phyloP scores from a whole-genome alignment of 352 stramenopile genomes.

The Phytopythium oedochilum region DNA sequence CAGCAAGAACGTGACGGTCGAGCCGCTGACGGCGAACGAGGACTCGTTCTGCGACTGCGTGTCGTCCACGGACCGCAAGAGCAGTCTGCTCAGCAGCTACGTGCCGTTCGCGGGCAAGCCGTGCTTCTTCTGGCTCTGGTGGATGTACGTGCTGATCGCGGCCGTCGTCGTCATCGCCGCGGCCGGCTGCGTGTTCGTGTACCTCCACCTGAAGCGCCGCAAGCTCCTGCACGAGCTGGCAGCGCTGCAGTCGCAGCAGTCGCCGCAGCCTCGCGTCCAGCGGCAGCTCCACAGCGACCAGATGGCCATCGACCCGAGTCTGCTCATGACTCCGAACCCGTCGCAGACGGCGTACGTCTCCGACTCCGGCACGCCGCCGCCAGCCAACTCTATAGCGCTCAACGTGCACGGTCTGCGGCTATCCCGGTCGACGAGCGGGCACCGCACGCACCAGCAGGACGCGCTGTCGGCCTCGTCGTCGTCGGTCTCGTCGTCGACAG shows the following conservation, averaged over 20 bases:
- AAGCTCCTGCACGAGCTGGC: conserved; percentile 42
- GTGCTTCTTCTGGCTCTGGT: conserved; percentile 88
- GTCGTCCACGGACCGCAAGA: conserved; percentile 45
- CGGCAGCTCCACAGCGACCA: conserved; percentile 35
- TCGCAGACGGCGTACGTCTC: conserved; percentile 24
- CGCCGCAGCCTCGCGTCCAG: conserved; percentile 13
- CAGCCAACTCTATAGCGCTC: conserved; percentile 2
- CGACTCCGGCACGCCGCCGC: conserved; percentile 13
- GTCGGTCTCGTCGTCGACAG: not conserved
- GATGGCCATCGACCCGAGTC: conserved; percentile 24
- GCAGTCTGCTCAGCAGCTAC: conserved; percentile 55
- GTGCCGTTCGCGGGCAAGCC: conserved; percentile 55
- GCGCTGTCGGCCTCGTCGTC: conserved; percentile 2
- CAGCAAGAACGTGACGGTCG: conserved; percentile 58
- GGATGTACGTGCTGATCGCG: conserved; percentile 82
- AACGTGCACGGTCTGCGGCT: conserved; percentile 1
- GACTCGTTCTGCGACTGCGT: conserved; percentile 69
- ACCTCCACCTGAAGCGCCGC: conserved; percentile 45
- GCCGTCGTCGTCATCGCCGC: conserved; percentile 49
- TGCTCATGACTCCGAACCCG: conserved; percentile 30
- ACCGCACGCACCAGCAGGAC: not conserved
- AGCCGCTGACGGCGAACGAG: conserved; percentile 18
- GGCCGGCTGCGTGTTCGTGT: conserved; percentile 39
- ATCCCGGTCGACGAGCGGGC: not conserved
- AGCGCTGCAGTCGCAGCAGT: conserved; percentile 21